Evolutionary conservation across 139 green algal species (phyloP), one percentile per base, ranked within the genome.

Genomic region (Picochlorum sp.): DNA sequence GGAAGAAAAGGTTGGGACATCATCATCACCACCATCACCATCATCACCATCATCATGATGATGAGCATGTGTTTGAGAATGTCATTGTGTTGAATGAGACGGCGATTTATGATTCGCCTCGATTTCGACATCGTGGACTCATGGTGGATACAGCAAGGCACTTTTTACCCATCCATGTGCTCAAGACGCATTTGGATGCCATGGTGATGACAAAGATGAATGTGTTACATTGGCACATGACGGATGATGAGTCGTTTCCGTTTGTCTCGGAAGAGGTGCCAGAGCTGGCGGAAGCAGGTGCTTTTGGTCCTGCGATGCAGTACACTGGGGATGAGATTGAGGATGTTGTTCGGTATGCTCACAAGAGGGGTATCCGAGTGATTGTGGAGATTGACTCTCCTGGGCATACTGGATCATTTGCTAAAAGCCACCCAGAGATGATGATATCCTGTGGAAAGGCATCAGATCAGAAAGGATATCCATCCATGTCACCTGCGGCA

Each of bases 141-240:
- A 57, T 88, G 23, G n/a, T 88, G 14, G 81, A 88, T 60, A 82
- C 69, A 10, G 62, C 68, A 1, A 68, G 81, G 51, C 79, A 88
- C 57, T 88, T 78, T 57, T 62, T 88, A 26, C 79, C 81, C 15
- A 13, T 23, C 0, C 9, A 18, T 18, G 16, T 54, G 47, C 63
- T 88, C 60, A 65, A 65, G 58, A 20, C 58, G 9, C 57, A 76
- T 14, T 38, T 88, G 30, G 80, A 88, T 34, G 80, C 78, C 26
- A 83, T 88, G 80, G 63, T 71, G 11, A 65, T 62, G 26, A 32
- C 65, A 20, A 87, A 86, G 62, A 44, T 87, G 47, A 88, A 88
- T 61, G 67, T 78, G 14, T 68, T 87, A 45, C 81, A 87, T 67
- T 86, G 79, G 79, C 81, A 87, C 64, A 66, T 80, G 4, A 68